Evolutionary conservation across 768 basidiomycete species (phyloP), one percentile per base, ranked within the genome.

Genomic region (Russula vinacea): DNA sequence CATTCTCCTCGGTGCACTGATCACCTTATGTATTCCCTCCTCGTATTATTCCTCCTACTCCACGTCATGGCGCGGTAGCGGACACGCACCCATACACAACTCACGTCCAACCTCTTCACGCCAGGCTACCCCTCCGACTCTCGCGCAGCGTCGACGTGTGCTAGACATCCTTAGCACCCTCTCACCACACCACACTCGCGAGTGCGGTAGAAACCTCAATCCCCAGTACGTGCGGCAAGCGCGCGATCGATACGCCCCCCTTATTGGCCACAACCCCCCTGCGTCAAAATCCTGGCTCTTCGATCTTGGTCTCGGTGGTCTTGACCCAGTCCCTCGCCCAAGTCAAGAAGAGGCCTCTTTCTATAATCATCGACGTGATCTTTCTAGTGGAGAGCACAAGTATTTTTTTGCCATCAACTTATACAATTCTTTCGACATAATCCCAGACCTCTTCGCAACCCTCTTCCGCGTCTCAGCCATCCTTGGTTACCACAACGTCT

Each of bases 331-430:
- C 68, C 71, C 62, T 77, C 82, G 39, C 77, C 81, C 62, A 76
- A 78, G 62, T 70, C 74, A 29, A 76, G 78, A 50, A 75, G 76
- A 59, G 74, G 71, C 69, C 73, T 75, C 53, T 74, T 79, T 35
- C 72, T 73, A 63, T 70, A 69, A 5, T 35, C 72, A 65, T 26
- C 69, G 71, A n/a, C 72, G 73, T 11, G 71, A 73, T 24, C 68
- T 74, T 22, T 74, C 79, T 32, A 73, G 81, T 13, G 81, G 80
- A 71, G 84, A 89, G 68, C 97, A 99, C 84, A 98, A 99, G 74
- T 99, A 98, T 75, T 98, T 93, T 77, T 97, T 99, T 76, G 96
- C 94, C 65, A 98, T 99, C 83, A 99, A 99, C 77, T 81, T 98
- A 64, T 98, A 98, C 82, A 99, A 99, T 80, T 98, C 95, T 14